A percentile compares a stretch with the other conserved stretches of the same genome.
Evolutionary conservation across 108 stramenopile genomes (phyloP).

Genomic region (Skeletonema costatum): DNA sequence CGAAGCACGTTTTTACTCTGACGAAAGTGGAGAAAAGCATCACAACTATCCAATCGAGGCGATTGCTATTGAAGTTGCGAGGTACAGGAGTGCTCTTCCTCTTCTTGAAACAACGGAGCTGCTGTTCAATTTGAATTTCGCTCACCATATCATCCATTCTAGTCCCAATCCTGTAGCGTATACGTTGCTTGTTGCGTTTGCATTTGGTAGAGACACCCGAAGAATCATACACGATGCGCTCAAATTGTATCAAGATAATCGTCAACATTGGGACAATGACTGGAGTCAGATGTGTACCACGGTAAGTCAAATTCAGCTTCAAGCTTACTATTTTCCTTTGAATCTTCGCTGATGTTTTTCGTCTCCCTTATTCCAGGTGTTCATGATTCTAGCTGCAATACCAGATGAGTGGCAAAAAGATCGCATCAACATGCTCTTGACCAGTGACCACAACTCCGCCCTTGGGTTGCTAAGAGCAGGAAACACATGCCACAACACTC

Average conservation of each 20-base stretch:
- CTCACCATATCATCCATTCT: conserved; percentile 24
- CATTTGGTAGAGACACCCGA: conserved; percentile 36
- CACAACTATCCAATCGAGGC: conserved; percentile 53
- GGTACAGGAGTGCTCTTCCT: conserved; percentile 19
- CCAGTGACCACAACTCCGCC: conserved; percentile 39
- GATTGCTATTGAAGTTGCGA: conserved; percentile 68
- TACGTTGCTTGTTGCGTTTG: conserved; percentile 63
- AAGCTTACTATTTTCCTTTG: not conserved
- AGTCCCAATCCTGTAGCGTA: conserved; percentile 56
- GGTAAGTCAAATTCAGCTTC: conserved; percentile 14
- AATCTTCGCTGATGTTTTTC: not conserved
- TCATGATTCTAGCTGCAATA: conserved; percentile 58
- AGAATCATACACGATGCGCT: conserved; percentile 52
- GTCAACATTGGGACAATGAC: conserved; percentile 60
- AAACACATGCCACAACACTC: conserved; percentile 44
- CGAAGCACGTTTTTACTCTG: conserved; percentile 31
- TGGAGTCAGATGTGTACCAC: conserved; percentile 33
- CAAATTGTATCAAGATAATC: conserved; percentile 40
- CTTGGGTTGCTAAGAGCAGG: conserved; percentile 31
- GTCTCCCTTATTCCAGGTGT: conserved; percentile 18
- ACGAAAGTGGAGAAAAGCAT: conserved; percentile 35
- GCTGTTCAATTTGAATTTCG: conserved; percentile 38
- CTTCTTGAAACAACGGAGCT: conserved; percentile 28
- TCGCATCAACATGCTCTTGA: conserved; percentile 66
- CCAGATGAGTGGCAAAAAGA: conserved; percentile 66